Conservation (phyloP, 2,329 filamentous ascomycete genomes). For the Aspergillus tanneri region DNA sequence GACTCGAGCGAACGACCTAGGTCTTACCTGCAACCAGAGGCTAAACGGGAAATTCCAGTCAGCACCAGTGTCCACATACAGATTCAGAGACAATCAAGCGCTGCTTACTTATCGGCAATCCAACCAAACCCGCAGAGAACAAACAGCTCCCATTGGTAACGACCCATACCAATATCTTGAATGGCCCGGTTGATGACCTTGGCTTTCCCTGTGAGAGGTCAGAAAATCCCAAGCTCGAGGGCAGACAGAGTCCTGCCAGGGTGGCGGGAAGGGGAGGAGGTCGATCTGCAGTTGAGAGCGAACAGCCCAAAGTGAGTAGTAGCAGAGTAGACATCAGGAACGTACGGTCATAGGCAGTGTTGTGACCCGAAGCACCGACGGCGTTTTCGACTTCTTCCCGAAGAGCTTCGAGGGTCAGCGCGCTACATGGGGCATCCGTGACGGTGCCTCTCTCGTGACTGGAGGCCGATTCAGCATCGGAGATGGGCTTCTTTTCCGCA, state of each 20-base stretch:
- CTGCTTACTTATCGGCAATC: slow-evolving; percentile 74
- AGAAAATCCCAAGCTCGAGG: slow-evolving; percentile 14
- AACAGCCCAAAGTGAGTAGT: background rate
- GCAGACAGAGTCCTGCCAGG: background rate
- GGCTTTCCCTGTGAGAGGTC: slow-evolving; percentile 59
- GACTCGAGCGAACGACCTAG: background rate
- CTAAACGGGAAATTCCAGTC: slow-evolving; percentile 40
- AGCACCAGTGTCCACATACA: slow-evolving; percentile 1
- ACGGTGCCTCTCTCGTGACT: slow-evolving; percentile 41
- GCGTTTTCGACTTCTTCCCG: slow-evolving; percentile 66
- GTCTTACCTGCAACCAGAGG: slow-evolving; percentile 66
- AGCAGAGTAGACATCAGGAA: slow-evolving; percentile 17
- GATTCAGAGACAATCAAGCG: slow-evolving; percentile 14
- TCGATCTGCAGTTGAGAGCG: background rate
- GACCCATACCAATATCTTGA: slow-evolving; percentile 84
- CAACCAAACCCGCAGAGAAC: slow-evolving; percentile 79
- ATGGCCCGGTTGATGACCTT: slow-evolving; percentile 82
- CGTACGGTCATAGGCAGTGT: slow-evolving; percentile 75
- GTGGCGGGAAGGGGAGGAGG: background rate
- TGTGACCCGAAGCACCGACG: slow-evolving; percentile 54
- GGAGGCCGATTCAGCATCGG: slow-evolving; percentile 23
- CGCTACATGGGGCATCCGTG: slow-evolving; percentile 38
- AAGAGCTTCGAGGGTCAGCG: slow-evolving; percentile 66
- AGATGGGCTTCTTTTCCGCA: slow-evolving; percentile 9
- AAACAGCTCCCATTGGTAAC: slow-evolving; percentile 83